Conservation (phyloP, 768 basidiomycete genomes). For the Lentinus tigrinus region DNA sequence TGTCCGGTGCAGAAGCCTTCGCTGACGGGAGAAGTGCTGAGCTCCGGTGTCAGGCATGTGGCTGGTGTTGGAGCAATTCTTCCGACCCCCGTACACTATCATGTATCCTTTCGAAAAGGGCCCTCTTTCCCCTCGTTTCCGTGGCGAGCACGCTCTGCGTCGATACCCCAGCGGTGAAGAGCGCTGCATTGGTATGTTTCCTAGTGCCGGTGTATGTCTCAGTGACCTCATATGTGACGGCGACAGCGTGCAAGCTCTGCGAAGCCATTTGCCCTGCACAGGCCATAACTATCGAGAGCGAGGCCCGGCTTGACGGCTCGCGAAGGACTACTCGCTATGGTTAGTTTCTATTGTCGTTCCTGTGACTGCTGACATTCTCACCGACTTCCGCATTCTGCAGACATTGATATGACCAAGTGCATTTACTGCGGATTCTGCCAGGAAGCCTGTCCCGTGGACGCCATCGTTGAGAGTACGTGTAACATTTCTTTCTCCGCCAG, state of each 20-base stretch:
- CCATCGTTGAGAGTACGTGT: conserved; percentile 93
- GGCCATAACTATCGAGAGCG: conserved; percentile 98
- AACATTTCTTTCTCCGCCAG: background rate
- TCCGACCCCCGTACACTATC: conserved; percentile 96
- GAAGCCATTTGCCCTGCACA: conserved; percentile 99
- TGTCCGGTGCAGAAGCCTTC: conserved; percentile 1
- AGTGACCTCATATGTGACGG: conserved; percentile 1
- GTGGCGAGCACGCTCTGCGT: conserved; percentile 96
- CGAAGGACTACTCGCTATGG: conserved; percentile 98
- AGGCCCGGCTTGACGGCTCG: conserved; percentile 92
- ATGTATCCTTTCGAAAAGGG: conserved; percentile 99
- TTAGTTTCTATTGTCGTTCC: conserved; percentile 26
- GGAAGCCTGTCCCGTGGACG: conserved; percentile 99
- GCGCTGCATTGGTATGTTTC: conserved; percentile 87
- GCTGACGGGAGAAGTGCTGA: conserved; percentile 8
- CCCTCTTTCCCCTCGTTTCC: conserved; percentile 94
- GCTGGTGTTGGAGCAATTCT: conserved; percentile 91
- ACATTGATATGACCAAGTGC: conserved; percentile 99
- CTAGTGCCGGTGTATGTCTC: background rate
- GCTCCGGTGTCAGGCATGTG: conserved; percentile 75
- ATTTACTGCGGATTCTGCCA: conserved; percentile 99
- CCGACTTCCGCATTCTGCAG: conserved; percentile 37
- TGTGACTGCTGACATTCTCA: conserved; percentile 8
- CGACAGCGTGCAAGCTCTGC: conserved; percentile 92
- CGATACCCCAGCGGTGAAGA: conserved; percentile 98